Evolutionary conservation across 495 filamentous ascomycete species (phyloP).

Genomic region (Aspergillus panamensis): DNA sequence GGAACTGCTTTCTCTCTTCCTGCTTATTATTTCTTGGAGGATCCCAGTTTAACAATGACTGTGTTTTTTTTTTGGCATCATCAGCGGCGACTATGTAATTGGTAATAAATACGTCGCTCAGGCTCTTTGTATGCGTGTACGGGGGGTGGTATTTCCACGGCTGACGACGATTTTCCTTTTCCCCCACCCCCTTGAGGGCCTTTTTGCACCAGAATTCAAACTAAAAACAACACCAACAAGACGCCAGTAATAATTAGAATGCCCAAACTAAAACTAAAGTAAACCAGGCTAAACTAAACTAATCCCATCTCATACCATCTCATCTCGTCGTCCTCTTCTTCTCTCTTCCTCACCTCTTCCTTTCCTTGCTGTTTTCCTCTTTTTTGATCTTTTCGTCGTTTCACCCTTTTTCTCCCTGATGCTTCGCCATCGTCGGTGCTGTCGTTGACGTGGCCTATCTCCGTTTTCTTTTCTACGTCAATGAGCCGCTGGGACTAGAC

Average conservation of each 20-base stretch:
- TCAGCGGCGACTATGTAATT: not conserved
- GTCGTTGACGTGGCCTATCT: constrained; percentile 31
- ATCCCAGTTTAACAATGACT: not conserved
- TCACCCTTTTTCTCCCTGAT: constrained; percentile 16
- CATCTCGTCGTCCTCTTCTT: constrained; percentile 16
- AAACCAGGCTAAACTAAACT: too few relatives aligned
- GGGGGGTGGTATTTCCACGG: not conserved
- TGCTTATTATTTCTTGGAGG: too few relatives aligned
- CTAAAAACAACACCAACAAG: not conserved
- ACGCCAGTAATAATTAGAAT: too few relatives aligned
- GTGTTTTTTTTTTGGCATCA: not conserved
- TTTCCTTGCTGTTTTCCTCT: constrained; percentile 2
- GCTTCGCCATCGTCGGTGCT: constrained; percentile 33
- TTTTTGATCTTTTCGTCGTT: constrained; percentile 6
- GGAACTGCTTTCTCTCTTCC: too few relatives aligned
- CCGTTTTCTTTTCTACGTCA: constrained; percentile 23
- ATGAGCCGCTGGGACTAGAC: constrained; percentile 31
- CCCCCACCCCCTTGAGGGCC: not conserved
- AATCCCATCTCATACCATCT: constrained; percentile 2
- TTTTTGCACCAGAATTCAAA: not conserved
- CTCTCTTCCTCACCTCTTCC: constrained; percentile 16
- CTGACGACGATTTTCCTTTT: not conserved
- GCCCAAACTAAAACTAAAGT: constrained; percentile 6
- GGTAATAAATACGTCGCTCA: not conserved
- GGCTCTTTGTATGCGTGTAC: not conserved